Conservation (phyloP, 129 eudicot species). For the Dittrichia graveolens region DNA sequence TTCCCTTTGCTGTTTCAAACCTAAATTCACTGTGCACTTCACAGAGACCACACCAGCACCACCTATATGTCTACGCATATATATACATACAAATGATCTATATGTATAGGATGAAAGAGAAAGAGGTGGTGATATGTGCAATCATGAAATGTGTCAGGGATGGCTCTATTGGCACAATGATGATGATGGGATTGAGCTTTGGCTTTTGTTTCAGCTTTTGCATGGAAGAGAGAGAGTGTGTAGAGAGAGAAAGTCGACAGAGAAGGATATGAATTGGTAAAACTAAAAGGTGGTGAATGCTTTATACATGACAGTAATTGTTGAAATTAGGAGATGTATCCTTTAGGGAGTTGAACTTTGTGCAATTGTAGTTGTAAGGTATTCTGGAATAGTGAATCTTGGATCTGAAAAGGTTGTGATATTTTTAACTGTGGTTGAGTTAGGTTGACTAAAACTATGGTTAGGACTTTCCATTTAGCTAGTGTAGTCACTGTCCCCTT, state of each 20-base stretch:
- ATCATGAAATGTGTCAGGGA: conserved; percentile 72
- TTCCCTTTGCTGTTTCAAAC: conserved; percentile 33
- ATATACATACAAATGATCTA: not conserved
- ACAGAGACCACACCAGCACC: conserved; percentile 38
- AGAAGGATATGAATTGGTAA: conserved; percentile 21
- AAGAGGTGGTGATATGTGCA: conserved; percentile 44
- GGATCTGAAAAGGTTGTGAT: not conserved
- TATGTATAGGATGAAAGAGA: conserved; percentile 38
- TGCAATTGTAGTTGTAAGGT: not conserved
- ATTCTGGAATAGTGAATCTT: not conserved
- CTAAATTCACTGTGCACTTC: conserved; percentile 41
- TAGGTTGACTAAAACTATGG: conserved; percentile 32
- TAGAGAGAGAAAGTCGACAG: not conserved
- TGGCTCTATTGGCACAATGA: conserved; percentile 71
- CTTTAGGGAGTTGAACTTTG: not conserved
- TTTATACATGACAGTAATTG: not conserved
- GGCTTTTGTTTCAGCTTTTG: conserved; percentile 50
- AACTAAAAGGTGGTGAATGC: conserved; percentile 31
- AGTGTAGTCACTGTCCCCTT: conserved; percentile 42
- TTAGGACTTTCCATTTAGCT: conserved; percentile 31
- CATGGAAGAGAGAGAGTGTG: conserved; percentile 41
- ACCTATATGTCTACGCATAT: conserved; percentile 37
- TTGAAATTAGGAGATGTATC: not conserved
- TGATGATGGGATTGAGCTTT: conserved; percentile 67
- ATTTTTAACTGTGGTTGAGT: conserved; percentile 32